phyloP scores from a whole-genome alignment of 1,284 basidiomycete genomes.

The Bjerkandera adusta region DNA sequence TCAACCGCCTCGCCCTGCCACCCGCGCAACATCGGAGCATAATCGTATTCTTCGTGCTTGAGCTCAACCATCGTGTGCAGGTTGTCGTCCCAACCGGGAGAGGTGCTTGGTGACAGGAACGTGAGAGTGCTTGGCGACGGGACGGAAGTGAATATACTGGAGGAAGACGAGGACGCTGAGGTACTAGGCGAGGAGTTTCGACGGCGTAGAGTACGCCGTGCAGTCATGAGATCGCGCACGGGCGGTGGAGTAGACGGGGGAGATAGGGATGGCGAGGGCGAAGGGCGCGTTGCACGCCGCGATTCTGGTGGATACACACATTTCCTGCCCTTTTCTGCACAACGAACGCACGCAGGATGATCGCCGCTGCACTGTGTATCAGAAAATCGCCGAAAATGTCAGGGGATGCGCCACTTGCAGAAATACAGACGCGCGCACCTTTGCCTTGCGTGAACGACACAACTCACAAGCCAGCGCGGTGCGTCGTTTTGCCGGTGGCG shows the following conservation, averaged over 20 bases:
- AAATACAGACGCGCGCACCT: constrained; percentile 28
- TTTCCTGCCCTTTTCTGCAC: constrained; percentile 34
- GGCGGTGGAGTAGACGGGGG: not conserved
- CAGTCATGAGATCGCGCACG: not conserved
- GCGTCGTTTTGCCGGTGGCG: constrained; percentile 38
- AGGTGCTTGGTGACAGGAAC: too few species aligned
- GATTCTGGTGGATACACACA: constrained; percentile 38
- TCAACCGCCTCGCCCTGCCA: too few species aligned
- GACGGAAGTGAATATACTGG: too few species aligned
- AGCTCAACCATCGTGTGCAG: too few species aligned
- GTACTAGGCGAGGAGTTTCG: not conserved
- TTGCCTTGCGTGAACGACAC: constrained; percentile 45
- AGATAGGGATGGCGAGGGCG: not conserved
- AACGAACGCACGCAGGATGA: constrained; percentile 39
- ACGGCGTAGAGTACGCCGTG: not conserved
- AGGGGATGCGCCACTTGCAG: constrained; percentile 1
- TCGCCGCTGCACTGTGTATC: constrained; percentile 40
- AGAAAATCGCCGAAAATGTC: not conserved
- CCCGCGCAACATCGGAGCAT: too few species aligned
- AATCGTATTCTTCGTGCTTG: too few species aligned
- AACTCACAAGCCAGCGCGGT: constrained; percentile 42
- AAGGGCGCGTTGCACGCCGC: constrained; percentile 16
- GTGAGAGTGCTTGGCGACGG: too few species aligned
- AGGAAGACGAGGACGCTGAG: constrained; percentile 8
- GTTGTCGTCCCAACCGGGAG: too few species aligned